Evolutionary conservation across 2,329 filamentous ascomycete species (phyloP).

Genomic region (Sphaerulina populicola): DNA sequence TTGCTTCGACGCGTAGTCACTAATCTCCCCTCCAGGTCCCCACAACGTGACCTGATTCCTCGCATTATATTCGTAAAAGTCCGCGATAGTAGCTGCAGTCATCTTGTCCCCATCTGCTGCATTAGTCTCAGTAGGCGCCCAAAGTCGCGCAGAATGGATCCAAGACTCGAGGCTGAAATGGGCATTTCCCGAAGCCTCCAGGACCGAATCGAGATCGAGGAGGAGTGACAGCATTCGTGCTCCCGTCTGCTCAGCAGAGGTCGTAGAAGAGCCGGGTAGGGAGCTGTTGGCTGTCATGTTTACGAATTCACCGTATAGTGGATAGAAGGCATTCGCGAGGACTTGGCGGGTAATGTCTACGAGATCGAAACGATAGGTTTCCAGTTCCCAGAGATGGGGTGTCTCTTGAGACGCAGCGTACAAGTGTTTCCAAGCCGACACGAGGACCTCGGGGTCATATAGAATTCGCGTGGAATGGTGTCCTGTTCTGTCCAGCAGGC

Average conservation of each 20-base stretch:
- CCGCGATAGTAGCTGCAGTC: slow-evolving; percentile 21
- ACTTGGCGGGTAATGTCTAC: slow-evolving; percentile 46
- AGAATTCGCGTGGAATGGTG: slow-evolving; percentile 38
- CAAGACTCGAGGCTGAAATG: slow-evolving; percentile 40
- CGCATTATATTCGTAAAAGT: slow-evolving; percentile 42
- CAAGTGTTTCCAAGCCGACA: slow-evolving; percentile 34
- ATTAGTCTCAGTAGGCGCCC: slow-evolving; percentile 16
- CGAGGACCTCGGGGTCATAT: slow-evolving; percentile 37
- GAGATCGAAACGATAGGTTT: slow-evolving; percentile 42
- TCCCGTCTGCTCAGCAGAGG: slow-evolving; percentile 25
- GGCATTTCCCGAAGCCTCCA: slow-evolving; percentile 33
- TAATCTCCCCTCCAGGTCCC: slow-evolving; percentile 43
- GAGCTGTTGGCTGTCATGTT: slow-evolving; percentile 28
- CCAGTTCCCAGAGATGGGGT: slow-evolving; percentile 35
- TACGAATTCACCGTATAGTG: slow-evolving; percentile 35
- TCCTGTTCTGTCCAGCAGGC: slow-evolving; percentile 36
- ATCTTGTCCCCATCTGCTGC: neutral
- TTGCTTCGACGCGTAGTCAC: slow-evolving; percentile 44
- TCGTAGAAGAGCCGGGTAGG: slow-evolving; percentile 14
- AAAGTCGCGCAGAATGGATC: slow-evolving; percentile 36
- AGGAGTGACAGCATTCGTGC: slow-evolving; percentile 33
- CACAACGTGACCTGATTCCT: slow-evolving; percentile 47
- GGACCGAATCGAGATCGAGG: slow-evolving; percentile 36
- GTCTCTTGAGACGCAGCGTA: slow-evolving; percentile 21
- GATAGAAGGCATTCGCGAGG: slow-evolving; percentile 41